These are phyloP conservation scores for Neurospora sp. DNA, from an alignment of 495 filamentous ascomycete genomes.

Conservation along the genomic window DNA sequence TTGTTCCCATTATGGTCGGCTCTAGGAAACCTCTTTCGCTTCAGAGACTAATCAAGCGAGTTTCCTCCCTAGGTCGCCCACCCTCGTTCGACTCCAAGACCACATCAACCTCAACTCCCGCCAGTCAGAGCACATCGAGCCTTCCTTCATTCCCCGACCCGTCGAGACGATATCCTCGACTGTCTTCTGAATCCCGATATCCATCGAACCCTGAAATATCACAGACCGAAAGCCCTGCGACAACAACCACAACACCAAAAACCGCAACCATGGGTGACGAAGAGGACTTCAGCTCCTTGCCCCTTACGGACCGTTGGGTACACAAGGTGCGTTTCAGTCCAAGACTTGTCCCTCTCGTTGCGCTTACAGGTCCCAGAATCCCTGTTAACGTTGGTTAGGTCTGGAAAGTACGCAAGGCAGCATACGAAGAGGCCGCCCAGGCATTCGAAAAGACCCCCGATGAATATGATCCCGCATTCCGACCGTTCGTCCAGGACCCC, in stretches of 20 bases:
- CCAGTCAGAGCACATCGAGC: neutral
- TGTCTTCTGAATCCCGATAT: neutral
- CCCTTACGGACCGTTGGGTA: slow-evolving; percentile 69
- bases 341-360: neutral
- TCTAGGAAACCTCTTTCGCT: slow-evolving; percentile 6
- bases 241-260: slow-evolving; percentile 3
- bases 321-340: slow-evolving; percentile 59
- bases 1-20: slow-evolving; percentile 8
- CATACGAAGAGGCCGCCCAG: slow-evolving; percentile 85
- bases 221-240: neutral
- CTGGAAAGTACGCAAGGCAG: slow-evolving; percentile 96
- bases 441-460: slow-evolving; percentile 77
- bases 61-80: slow-evolving; percentile 8
- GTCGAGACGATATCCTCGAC: neutral
- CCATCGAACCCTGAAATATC: neutral
- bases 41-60: slow-evolving; percentile 17
- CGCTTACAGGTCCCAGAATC: slow-evolving; percentile 2
- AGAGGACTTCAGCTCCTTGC: slow-evolving; percentile 75
- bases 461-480: slow-evolving; percentile 78
- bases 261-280: slow-evolving; percentile 54
- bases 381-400: slow-evolving; percentile 36
- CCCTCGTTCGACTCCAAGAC: slow-evolving; percentile 2
- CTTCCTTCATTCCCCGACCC: neutral
- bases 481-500: slow-evolving; percentile 76
- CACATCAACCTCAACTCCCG: slow-evolving; percentile 1